Evolutionary conservation across 352 stramenopile genomes (phyloP), one percentile per base, ranked within the genome.

Genomic region (Pythium phragmiticola): DNA sequence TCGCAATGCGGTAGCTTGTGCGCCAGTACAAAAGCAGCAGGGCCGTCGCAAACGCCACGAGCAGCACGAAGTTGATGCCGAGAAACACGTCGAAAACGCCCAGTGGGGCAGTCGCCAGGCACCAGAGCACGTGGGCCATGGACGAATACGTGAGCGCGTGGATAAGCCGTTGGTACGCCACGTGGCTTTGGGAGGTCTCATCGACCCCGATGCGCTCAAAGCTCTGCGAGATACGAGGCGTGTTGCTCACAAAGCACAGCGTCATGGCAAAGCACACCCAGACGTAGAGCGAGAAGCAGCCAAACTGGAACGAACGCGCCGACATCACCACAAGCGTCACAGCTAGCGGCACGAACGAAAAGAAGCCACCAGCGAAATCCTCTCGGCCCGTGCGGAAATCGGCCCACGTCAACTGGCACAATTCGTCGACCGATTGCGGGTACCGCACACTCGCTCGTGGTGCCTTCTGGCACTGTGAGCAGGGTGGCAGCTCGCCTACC

Each of bases 161-260:
- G 53, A 84, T 79, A 14, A 83, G 59, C 14, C 78, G 74, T 34
- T 84, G 66, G 37, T 82, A 85, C 3, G 72, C 70, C 36, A 70
- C 45, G 43, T 80, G 82, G 23, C 49, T 70, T 9, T 59, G 57
- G 2, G 70, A 72, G 3, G 66, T 48, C 26, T 77, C 69, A 14
- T 70, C 63, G 14, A 51, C 53, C 11, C 69, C 72, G n/a, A 87
- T 68, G 2, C 53, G 68, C 26, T 69, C 57, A 9, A 87, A 58
- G 19, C 65, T 70, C 12, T 56, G 47, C 21, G 77, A 69, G 39
- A 87, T 75, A 7, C 77, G 73, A 23, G 65, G 57, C 23, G 76
- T 78, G 62, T 83, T 78, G 60, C 68, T 66, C 6, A 87, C 60
- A 45, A 81, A 81, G 57, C 78, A 82, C 0, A 87, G 57, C 17